phyloP scores from a whole-genome alignment of 306 rosid species.

The Quercus suber region DNA sequence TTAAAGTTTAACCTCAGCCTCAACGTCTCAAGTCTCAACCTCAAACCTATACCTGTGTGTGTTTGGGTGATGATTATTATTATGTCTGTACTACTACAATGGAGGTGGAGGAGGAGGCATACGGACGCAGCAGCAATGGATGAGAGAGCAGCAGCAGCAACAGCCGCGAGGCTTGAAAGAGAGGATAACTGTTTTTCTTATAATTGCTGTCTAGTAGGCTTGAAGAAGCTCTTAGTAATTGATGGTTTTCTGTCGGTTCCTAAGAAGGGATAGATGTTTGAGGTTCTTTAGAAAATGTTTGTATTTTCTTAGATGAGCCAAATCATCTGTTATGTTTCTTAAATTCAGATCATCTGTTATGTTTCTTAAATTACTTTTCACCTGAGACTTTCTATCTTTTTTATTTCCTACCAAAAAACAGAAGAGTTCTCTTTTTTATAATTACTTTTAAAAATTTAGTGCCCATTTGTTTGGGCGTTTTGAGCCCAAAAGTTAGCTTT shows the following conservation, averaged over 20 bases:
- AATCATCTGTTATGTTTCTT: constrained; percentile 68
- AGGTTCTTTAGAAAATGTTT: constrained; percentile 79
- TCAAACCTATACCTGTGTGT: no score
- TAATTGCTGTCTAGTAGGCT: constrained; percentile 13
- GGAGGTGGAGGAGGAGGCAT: no score
- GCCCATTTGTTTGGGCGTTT: no score
- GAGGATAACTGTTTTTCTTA: constrained; percentile 2
- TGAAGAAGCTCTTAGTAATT: constrained; percentile 22
- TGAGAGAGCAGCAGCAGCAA: no score
- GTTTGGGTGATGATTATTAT: no score
- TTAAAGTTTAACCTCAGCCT: no score
- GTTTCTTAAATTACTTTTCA: constrained; percentile 13
- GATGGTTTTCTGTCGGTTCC: constrained; percentile 58
- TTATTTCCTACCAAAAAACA: no score
- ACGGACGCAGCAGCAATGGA: no score
- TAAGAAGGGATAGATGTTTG: constrained; percentile 77
- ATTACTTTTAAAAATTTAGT: neutral
- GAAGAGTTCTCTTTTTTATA: neutral
- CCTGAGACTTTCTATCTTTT: neutral
- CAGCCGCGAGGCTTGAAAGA: constrained; percentile 40
- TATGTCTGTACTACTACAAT: no score
- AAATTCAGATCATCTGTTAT: constrained; percentile 75
- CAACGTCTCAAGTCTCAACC: no score
- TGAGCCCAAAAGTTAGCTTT: no score
- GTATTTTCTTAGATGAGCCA: constrained; percentile 80